A percentile compares a stretch with the other conserved stretches of the same genome.
Evolutionary conservation across 2,329 filamentous ascomycete species (phyloP).

Genomic region (Verticillium tricorpus): DNA sequence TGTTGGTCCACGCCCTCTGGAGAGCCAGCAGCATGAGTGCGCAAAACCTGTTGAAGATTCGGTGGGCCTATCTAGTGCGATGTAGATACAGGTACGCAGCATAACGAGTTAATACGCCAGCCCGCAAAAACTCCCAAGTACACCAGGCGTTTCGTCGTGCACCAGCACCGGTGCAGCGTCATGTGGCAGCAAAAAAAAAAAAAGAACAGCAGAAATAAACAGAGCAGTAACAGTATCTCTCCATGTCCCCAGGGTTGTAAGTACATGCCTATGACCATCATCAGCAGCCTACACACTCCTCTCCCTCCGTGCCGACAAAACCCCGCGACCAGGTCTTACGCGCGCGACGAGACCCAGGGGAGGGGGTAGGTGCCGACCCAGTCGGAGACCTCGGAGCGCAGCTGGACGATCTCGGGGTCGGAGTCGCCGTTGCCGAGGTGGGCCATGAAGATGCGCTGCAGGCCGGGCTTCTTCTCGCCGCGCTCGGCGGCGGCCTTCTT

Average conservation of each 20-base stretch:
- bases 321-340: not conserved
- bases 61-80: not conserved
- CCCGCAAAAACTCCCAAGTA: not conserved
- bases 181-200: not conserved
- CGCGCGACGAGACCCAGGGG: constrained; percentile 50
- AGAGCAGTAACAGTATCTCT: not conserved
- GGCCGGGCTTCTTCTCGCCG: constrained; percentile 60
- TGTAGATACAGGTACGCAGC: not conserved
- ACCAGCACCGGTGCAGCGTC: not conserved
- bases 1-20: no score
- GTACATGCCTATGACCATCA: not conserved
- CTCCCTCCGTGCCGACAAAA: no score
- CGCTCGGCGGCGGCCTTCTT: constrained; percentile 64
- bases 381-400: constrained; percentile 70
- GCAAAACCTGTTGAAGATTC: constrained; percentile 2
- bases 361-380: constrained; percentile 73
- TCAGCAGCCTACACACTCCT: no score
- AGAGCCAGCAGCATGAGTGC: not conserved
- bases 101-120: not conserved
- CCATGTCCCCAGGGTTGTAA: not conserved
- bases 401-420: constrained; percentile 66
- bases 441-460: constrained; percentile 63
- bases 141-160: not conserved
- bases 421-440: constrained; percentile 64
- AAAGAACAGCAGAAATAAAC: not conserved